phyloP scores from a whole-genome alignment of 2,329 filamentous ascomycete species.

The Arthroderma sp. region DNA sequence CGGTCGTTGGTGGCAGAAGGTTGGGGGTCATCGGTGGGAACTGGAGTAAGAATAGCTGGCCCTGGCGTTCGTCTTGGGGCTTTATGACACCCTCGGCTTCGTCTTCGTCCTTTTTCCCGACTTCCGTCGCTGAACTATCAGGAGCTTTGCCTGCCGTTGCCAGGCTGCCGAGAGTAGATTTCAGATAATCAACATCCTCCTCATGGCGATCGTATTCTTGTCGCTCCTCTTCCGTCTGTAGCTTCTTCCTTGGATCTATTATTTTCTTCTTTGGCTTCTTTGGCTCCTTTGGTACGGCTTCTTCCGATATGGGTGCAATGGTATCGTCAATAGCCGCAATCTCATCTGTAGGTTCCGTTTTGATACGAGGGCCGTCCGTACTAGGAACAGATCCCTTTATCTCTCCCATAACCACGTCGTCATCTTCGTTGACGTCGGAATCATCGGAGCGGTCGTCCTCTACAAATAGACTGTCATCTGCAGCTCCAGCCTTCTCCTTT shows the following conservation, averaged over 20 bases:
- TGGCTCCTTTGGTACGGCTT: conserved; percentile 6
- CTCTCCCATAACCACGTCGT: conserved; percentile 32
- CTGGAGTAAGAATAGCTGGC: conserved; percentile 52
- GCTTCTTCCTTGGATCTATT: conserved; percentile 24
- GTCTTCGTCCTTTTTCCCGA: conserved; percentile 9
- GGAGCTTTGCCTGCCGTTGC: conserved; percentile 10
- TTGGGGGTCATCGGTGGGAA: conserved; percentile 52
- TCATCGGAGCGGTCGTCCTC: conserved; percentile 19
- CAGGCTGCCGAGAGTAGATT: conserved; percentile 23
- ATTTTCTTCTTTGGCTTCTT: conserved; percentile 16
- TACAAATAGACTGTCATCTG: conserved; percentile 25
- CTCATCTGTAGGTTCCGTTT: conserved; percentile 43
- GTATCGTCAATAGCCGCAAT: conserved; percentile 30
- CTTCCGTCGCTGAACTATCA: conserved; percentile 10
- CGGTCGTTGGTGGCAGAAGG: conserved; percentile 32
- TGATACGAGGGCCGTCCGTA: conserved; percentile 33
- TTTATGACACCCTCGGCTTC: conserved; percentile 18
- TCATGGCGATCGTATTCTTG: conserved; percentile 33
- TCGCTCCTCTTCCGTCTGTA: conserved; percentile 32
- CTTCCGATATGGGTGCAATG: conserved; percentile 21
- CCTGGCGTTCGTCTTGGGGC: conserved; percentile 34
- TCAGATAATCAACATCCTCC: conserved; percentile 31
- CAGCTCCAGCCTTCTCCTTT: conserved; percentile 21
- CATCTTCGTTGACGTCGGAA: conserved; percentile 20
- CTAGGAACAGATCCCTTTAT: conserved; percentile 31